Evolutionary conservation across 2,329 filamentous ascomycete species (phyloP), one percentile per base, ranked within the genome.

Genomic region (Juglanconis juglandina): DNA sequence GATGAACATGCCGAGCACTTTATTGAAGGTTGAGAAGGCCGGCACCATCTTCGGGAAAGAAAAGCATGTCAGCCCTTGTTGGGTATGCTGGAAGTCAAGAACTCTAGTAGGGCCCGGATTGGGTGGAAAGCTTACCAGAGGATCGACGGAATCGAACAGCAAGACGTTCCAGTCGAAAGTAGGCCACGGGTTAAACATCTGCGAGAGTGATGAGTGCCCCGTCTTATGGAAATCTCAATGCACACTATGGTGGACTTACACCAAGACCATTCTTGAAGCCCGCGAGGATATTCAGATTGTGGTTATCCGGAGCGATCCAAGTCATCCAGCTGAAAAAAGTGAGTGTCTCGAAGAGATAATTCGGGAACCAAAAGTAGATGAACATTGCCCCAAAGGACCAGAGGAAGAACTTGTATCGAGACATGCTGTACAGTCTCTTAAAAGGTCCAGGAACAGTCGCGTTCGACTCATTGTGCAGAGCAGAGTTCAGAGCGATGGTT

Each of bases 1-100:
- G 49, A 79, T 82, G 41, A 82, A 63, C 53, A 82, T 78, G 34
- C 86, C 86, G 52, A 87, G 72, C 62, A 87, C 76, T 24, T 81
- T 83, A 70, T 89, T 89, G 58, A 85, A 76, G 49, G 87, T 87
- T 33, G 82, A 83, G 72, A 85, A 82, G 67, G 80, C 81, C 4
- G 81, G 80, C 8, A 79, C 74, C 66, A 71, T 66, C 44, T 64
- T 74, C 68, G 77, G 72, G 58, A 73, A 52, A 32, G 55, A 59
- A 33, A 54, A 24, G 24, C 24, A 24, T 24, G 30, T 57, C 59
- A 48, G n/a, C 46, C 8, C 24, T 3, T 13, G 17, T 33, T 13
- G 32, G 24, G 30, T 35, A 41, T 24, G 24, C 24, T 24, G 24
- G 11, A 1, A 4, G 17, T 34, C 42, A 35, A 30, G 48, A 13